A percentile compares a stretch with the other conserved stretches of the same genome.
phyloP scores from a whole-genome alignment of 768 basidiomycete species.

The Grammothele lineata region DNA sequence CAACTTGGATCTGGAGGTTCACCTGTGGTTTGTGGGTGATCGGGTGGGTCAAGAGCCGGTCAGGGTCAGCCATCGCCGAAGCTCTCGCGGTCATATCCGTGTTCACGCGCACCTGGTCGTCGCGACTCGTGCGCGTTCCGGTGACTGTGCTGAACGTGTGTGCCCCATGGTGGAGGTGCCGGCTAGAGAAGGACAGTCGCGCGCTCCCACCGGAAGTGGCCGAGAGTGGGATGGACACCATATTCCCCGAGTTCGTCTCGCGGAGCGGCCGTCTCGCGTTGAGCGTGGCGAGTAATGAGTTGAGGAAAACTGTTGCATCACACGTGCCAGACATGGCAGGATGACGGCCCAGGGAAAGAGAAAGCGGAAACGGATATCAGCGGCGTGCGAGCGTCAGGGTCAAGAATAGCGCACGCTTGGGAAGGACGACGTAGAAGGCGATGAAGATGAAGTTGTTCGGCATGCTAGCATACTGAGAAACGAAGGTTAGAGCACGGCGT shows the following conservation, averaged over 20 bases:
- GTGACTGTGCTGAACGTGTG: too few relatives aligned
- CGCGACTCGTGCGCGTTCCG: too few relatives aligned
- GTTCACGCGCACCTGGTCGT: too few relatives aligned
- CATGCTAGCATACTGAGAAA: constrained; percentile 21
- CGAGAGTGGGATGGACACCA: constrained; percentile 12
- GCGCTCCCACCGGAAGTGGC: not conserved
- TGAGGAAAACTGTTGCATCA: constrained; percentile 16
- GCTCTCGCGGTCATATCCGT: too few relatives aligned
- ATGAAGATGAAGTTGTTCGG: constrained; percentile 21
- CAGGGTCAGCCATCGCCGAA: too few relatives aligned
- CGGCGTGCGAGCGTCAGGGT: not conserved
- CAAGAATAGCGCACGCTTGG: constrained; percentile 19
- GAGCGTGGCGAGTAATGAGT: constrained; percentile 17
- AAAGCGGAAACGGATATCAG: not conserved
- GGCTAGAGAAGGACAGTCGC: not conserved
- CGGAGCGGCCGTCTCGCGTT: constrained; percentile 13
- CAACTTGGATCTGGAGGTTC: constrained; percentile 9
- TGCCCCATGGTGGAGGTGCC: too few relatives aligned
- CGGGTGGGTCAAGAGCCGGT: too few relatives aligned
- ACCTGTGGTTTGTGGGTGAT: too few relatives aligned
- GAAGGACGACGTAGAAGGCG: constrained; percentile 21
- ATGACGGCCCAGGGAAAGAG: not conserved
- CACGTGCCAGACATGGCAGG: not conserved
- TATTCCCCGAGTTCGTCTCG: not conserved
- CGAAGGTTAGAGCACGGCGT: not conserved